Percentiles rank a stretch among this genome's conserved stretches.
phyloP scores from a whole-genome alignment of 1,284 basidiomycete genomes.

The Spongispora temasekensis region DNA sequence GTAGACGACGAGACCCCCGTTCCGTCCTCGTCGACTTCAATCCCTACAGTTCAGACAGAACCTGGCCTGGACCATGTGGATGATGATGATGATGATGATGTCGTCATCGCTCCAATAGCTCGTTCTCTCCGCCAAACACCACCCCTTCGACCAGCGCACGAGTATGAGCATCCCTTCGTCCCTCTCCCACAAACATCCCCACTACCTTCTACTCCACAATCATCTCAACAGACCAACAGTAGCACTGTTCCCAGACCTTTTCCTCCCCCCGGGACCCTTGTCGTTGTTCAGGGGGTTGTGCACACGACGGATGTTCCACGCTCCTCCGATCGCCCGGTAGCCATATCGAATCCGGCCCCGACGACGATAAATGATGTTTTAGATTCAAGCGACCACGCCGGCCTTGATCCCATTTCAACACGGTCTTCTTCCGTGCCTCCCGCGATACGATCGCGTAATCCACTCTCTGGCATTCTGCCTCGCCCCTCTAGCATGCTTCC shows the following conservation, averaged over 20 bases:
- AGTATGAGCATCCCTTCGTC: conserved; percentile 10
- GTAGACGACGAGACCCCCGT: conserved; percentile 2
- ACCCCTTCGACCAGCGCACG: conserved; percentile 12
- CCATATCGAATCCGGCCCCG: conserved; percentile 14
- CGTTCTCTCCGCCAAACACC: conserved; percentile 8
- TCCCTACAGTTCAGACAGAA: conserved; percentile 7
- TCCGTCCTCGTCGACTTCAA: conserved; percentile 25
- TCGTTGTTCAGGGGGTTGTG: conserved; percentile 79
- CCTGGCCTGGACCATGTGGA: conserved; percentile 5
- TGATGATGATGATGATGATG: conserved; percentile 21
- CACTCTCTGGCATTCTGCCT: conserved; percentile 46
- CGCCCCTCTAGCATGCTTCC: conserved; percentile 39
- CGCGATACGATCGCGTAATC: conserved; percentile 35
- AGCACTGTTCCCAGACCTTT: conserved; percentile 46
- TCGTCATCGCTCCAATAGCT: conserved; percentile 20
- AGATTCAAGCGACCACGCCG: conserved; percentile 6
- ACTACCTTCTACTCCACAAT: conserved; percentile 9
- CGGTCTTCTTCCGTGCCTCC: conserved; percentile 36
- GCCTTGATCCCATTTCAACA: conserved; percentile 10
- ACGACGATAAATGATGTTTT: conserved; percentile 5
- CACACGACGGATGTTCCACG: conserved; percentile 68
- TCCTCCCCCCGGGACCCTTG: conserved; percentile 72
- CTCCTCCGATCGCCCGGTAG: conserved; percentile 19
- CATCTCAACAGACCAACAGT: conserved; percentile 18
- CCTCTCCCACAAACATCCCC: conserved; percentile 9